phyloP scores from a whole-genome alignment of 2,329 filamentous ascomycete genomes.

The Magnaporthiopsis rhizophila region DNA sequence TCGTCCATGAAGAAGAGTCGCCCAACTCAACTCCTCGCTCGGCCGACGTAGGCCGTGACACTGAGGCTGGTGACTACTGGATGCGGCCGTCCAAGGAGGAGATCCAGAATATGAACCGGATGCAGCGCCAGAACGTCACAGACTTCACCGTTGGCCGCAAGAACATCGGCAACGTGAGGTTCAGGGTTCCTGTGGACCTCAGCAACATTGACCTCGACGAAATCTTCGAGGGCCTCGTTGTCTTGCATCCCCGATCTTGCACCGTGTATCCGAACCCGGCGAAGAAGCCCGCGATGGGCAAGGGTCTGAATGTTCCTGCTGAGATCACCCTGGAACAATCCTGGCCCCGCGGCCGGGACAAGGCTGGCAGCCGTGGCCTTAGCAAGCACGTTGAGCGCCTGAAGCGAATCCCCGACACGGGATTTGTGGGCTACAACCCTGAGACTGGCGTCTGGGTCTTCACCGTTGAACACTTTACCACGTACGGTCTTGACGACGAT shows the following conservation, averaged over 20 bases:
- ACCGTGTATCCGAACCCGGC: slow-evolving; percentile 76
- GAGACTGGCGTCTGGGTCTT: slow-evolving; percentile 85
- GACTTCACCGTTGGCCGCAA: slow-evolving; percentile 77
- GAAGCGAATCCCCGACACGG: slow-evolving; percentile 69
- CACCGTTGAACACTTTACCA: slow-evolving; percentile 92
- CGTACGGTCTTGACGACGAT: slow-evolving; percentile 78
- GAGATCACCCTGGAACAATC: slow-evolving; percentile 85
- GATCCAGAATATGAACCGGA: slow-evolving; percentile 69
- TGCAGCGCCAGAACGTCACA: slow-evolving; percentile 66
- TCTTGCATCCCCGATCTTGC: slow-evolving; percentile 67
- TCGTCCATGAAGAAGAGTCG: slow-evolving; percentile 65
- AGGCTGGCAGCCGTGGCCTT: slow-evolving; percentile 51
- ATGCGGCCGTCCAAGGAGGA: slow-evolving; percentile 70
- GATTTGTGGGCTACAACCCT: slow-evolving; percentile 71
- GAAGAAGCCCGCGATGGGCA: slow-evolving; percentile 76
- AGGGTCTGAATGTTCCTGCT: slow-evolving; percentile 86
- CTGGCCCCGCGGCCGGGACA: slow-evolving; percentile 68
- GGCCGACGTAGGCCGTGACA: slow-evolving; percentile 23
- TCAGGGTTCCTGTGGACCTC: slow-evolving; percentile 76
- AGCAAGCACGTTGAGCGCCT: slow-evolving; percentile 79
- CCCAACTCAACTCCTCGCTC: slow-evolving; percentile 16
- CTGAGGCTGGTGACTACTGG: slow-evolving; percentile 65
- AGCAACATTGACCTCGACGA: slow-evolving; percentile 70
- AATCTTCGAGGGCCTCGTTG: slow-evolving; percentile 69
- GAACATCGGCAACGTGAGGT: slow-evolving; percentile 73